Evolutionary conservation across 306 rosid species (phyloP), one percentile per base, ranked within the genome.

Genomic region (Nissolia schottii): DNA sequence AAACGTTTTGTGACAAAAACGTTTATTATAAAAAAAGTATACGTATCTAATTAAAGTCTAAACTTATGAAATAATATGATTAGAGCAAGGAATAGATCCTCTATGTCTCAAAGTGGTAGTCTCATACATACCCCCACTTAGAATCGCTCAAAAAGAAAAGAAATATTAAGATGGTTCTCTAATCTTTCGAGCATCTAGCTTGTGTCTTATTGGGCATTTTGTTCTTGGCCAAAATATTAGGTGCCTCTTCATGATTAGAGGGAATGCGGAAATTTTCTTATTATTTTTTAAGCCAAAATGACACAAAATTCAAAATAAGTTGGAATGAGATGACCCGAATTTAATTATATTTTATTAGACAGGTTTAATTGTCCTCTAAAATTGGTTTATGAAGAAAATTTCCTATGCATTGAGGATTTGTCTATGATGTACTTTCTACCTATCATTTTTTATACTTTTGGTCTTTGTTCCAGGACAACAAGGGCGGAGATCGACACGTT

Each of bases 51-150:
- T 13, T 37, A 68, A 59, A 50, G 54, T 46, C 46, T 64, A 77
- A 80, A 55, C 62, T 64, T 29, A 66, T 16, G 37, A 69, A 63
- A 35, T 3, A 8, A 62, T 29, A 67, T 77, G 76, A 85, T 84
- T 84, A 77, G 69, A 48, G 40, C 78, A 40, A 24, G 64, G 86
- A 86, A 86, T 78, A 61, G 71, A 82, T 84, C 80, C 87, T 81
- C 61, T 22, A 65, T 67, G 72, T 71, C 71, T 82, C 43, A 46
- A 76, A 81, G 82, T 76, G 82, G 58, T 51, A 76, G 77, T 66
- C 74, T 63, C 81, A 69, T 50, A 41, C 59, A 50, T 74, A 57
- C 77, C 85, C 85, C 79, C 83, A 83, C 86, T n/a, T 88, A 24
- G 70, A 81, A 83, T 72, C 77, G 66, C 70, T 75, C 55, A 45